A percentile compares a stretch with the other conserved stretches of the same genome.
phyloP scores from a whole-genome alignment of 1,284 basidiomycete genomes.

The Vanrija sp. region DNA sequence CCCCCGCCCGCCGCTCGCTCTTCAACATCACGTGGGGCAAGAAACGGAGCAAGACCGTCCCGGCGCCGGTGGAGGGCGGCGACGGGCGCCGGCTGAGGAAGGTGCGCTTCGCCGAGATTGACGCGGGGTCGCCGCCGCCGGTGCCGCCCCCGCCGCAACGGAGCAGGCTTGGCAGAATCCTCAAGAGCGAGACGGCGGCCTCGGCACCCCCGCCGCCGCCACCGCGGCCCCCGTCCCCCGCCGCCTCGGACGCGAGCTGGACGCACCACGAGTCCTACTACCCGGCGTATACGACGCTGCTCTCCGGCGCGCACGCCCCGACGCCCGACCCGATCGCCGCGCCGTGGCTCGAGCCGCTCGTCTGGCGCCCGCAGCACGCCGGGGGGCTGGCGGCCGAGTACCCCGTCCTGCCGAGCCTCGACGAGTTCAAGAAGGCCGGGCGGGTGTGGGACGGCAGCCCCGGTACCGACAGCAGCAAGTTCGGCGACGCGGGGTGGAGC shows the following conservation, averaged over 20 bases:
- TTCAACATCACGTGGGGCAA: no score
- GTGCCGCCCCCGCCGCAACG: no score
- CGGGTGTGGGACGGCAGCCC: slow-evolving; percentile 14
- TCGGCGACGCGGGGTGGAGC: slow-evolving; percentile 27
- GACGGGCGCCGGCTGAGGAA: no score
- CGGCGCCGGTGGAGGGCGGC: no score
- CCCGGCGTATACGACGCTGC: slow-evolving; percentile 29
- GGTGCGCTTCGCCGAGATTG: no score
- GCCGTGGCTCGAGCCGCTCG: not conserved
- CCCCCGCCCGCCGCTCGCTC: no score
- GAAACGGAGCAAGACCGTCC: no score
- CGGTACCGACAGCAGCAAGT: not conserved
- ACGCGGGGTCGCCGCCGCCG: no score
- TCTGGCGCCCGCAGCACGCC: slow-evolving; percentile 3
- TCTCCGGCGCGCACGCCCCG: not conserved
- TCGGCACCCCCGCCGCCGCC: not conserved
- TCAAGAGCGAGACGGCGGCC: not conserved
- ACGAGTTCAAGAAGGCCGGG: slow-evolving; percentile 17
- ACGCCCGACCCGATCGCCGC: not conserved
- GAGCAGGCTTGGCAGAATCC: no score
- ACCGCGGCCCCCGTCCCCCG: not conserved
- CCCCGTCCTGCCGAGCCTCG: slow-evolving; percentile 29
- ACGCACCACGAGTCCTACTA: slow-evolving; percentile 35
- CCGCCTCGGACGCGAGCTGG: slow-evolving; percentile 14
- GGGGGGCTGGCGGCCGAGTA: slow-evolving; percentile 16